These are phyloP conservation scores for Russula lepida DNA, from an alignment of 768 basidiomycete genomes.

Conservation along the genomic window DNA sequence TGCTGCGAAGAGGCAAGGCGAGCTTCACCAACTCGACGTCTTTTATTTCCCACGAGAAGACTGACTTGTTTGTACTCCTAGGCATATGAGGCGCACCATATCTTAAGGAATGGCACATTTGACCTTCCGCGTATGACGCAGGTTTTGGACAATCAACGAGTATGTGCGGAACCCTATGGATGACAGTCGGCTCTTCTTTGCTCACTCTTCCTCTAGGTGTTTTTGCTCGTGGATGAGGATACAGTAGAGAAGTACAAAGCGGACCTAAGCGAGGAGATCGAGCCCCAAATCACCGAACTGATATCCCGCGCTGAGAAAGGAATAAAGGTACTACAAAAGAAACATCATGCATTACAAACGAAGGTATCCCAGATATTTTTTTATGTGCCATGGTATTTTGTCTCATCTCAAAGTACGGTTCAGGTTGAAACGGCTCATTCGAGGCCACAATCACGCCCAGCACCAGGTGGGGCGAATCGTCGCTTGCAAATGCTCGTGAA, in stretches of 20 bases:
- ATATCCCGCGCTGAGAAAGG: constrained; percentile 65
- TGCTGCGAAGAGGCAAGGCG: constrained; percentile 64
- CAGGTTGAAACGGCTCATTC: constrained; percentile 48
- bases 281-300: constrained; percentile 71
- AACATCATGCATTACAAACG: constrained; percentile 49
- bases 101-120: constrained; percentile 59
- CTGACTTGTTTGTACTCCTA: constrained; percentile 22
- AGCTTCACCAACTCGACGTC: not conserved
- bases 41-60: not conserved
- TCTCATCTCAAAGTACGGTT: not conserved
- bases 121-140: constrained; percentile 67
- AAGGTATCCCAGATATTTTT: constrained; percentile 40
- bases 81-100: constrained; percentile 60
- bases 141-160: constrained; percentile 60
- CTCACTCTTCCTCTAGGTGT: constrained; percentile 43
- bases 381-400: not conserved
- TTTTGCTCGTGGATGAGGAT: constrained; percentile 62
- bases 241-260: constrained; percentile 69
- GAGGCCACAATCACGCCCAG: constrained; percentile 33
- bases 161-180: constrained; percentile 36
- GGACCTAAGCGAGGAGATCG: constrained; percentile 69
- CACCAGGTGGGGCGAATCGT: constrained; percentile 45
- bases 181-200: not conserved
- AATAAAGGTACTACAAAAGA: constrained; percentile 50
- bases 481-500: constrained; percentile 55